A percentile compares a stretch with the other conserved stretches of the same genome.
These are phyloP conservation scores for Scheffersomyces segobiensis DNA, from an alignment of 1,139 yeast genomes.

Conservation along the genomic window DNA sequence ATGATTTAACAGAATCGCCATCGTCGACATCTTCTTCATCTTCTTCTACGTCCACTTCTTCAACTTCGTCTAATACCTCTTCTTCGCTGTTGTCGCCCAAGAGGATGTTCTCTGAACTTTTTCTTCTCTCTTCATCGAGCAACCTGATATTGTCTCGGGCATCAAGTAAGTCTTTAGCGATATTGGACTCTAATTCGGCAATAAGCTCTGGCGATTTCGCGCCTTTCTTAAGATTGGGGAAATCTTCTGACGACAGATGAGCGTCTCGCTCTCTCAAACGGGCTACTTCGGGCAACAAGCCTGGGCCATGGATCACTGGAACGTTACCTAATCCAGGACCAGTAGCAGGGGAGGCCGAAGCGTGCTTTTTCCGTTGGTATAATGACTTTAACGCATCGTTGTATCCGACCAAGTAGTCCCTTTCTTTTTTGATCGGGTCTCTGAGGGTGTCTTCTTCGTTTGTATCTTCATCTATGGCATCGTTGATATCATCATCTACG, in stretches of 20 bases:
- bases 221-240: neutral
- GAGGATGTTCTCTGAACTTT: neutral
- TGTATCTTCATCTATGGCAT: slow-evolving; percentile 40
- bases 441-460: slow-evolving; percentile 43
- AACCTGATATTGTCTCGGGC: neutral
- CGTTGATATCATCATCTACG: slow-evolving; percentile 70
- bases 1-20: slow-evolving; percentile 28
- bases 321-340: neutral
- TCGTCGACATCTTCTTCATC: slow-evolving; percentile 30
- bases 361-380: slow-evolving; percentile 20
- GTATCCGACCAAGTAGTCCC: slow-evolving; percentile 71
- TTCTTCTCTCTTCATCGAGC: neutral
- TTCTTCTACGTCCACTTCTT: slow-evolving; percentile 20
- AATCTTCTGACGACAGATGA: slow-evolving; percentile 1
- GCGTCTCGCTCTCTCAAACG: neutral
- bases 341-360: neutral
- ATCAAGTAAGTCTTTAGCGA: neutral
- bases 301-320: neutral
- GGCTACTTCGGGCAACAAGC: slow-evolving; percentile 12
- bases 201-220: neutral
- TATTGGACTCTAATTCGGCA: neutral
- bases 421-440: slow-evolving; percentile 30
- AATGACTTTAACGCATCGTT: slow-evolving; percentile 62
- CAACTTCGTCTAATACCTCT: slow-evolving; percentile 1
- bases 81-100: neutral